Conservation (phyloP, 331 rosid species). For the Prunus yedoensis region DNA sequence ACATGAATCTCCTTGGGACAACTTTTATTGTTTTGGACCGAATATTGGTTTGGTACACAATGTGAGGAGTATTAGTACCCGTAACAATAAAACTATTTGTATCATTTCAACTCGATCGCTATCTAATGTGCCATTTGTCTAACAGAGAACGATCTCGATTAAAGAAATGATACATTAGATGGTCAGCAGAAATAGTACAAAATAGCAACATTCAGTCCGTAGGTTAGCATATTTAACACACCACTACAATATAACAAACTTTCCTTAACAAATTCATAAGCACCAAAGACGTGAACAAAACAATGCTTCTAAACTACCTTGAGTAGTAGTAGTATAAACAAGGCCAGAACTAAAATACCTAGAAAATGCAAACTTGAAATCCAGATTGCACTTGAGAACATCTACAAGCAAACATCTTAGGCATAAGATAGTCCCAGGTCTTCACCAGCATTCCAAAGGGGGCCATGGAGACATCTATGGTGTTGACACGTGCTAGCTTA, state of each 20-base stretch:
- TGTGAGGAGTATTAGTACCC: not conserved
- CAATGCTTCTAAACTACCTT: conserved; percentile 15
- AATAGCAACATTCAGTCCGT: not conserved
- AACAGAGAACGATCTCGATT: too few relatives aligned
- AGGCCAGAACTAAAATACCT: conserved; percentile 13
- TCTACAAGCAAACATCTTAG: conserved; percentile 18
- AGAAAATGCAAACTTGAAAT: conserved; percentile 25
- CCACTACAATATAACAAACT: conserved; percentile 6
- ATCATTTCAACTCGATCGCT: too few relatives aligned
- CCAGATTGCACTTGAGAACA: not conserved
- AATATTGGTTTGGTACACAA: too few relatives aligned
- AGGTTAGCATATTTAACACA: not conserved
- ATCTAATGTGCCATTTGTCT: too few relatives aligned
- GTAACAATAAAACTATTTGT: too few relatives aligned
- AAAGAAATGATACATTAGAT: too few relatives aligned
- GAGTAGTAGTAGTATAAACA: conserved; percentile 16
- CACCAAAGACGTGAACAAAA: conserved; percentile 40
- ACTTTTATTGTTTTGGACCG: too few relatives aligned
- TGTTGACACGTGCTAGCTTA: conserved; percentile 26
- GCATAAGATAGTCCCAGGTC: conserved; percentile 2
- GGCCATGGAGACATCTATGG: conserved; percentile 37
- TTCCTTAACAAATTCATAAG: conserved; percentile 31
- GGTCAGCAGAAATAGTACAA: not conserved
- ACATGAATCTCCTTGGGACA: too few relatives aligned
- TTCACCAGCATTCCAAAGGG: not conserved